Percentiles rank a stretch among this genome's conserved stretches.
Evolutionary conservation across 345 rosid species (phyloP).

Genomic region (Linum lewisii): DNA sequence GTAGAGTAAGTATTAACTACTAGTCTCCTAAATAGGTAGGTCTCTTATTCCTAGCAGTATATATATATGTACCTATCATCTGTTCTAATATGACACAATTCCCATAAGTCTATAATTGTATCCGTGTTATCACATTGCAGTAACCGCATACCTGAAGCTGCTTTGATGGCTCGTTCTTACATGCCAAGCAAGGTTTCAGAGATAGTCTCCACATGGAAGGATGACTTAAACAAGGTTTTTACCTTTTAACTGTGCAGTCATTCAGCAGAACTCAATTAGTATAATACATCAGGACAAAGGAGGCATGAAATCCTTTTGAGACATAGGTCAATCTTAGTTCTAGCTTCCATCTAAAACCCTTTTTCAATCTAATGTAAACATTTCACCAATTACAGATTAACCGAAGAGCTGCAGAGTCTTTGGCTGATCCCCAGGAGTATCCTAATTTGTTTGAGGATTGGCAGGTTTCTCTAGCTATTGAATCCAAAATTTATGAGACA

Average conservation of each 20-base stretch:
- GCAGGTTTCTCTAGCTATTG: constrained; percentile 87
- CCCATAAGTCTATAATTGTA: no score
- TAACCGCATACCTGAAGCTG: constrained; percentile 99
- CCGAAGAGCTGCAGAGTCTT: constrained; percentile 93
- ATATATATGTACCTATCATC: no score
- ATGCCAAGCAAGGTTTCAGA: constrained; percentile 98
- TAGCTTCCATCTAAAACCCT: no score
- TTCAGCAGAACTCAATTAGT: no score
- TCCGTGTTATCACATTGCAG: constrained; percentile 28
- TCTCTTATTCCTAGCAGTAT: no score
- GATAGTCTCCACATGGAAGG: constrained; percentile 90
- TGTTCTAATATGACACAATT: no score
- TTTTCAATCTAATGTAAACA: not conserved
- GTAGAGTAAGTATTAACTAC: no score
- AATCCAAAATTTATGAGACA: constrained; percentile 59
- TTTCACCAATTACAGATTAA: constrained; percentile 42
- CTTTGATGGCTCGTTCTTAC: constrained; percentile 95
- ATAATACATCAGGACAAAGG: no score
- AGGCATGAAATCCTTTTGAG: no score
- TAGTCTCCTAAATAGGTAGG: no score
- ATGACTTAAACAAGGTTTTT: constrained; percentile 79
- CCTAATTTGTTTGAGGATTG: constrained; percentile 95
- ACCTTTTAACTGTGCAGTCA: not conserved
- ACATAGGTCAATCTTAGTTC: no score
- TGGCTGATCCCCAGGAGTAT: constrained; percentile 98